Conservation (phyloP, 2,329 filamentous ascomycete genomes). For the Tolypocladium album region DNA sequence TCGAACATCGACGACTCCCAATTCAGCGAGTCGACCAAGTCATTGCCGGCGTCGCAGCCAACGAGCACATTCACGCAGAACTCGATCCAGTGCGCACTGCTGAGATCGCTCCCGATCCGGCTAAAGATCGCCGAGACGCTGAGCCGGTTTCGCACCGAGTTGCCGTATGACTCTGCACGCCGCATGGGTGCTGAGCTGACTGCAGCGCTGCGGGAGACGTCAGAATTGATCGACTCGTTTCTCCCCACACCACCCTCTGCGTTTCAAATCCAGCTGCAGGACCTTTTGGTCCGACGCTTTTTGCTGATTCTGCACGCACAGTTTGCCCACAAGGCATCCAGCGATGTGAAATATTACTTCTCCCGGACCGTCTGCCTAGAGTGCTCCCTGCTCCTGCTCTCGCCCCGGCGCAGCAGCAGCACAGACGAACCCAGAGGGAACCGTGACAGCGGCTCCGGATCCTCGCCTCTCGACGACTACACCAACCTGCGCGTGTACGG, state of each 20-base stretch:
- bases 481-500: neutral
- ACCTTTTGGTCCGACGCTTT: neutral
- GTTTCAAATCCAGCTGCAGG: neutral
- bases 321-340: neutral
- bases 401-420: neutral
- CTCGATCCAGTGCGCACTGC: neutral
- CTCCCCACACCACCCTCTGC: neutral
- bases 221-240: neutral
- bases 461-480: neutral
- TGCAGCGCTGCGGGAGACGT: neutral
- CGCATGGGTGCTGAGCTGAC: neutral
- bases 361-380: neutral
- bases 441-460: neutral
- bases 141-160: neutral
- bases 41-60: neutral
- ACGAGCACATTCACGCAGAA: neutral
- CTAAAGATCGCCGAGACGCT: neutral
- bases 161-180: neutral
- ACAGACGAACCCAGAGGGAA: neutral
- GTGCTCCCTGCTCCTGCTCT: neutral
- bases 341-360: neutral
- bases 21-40: neutral
- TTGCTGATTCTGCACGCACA: neutral
- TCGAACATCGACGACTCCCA: neutral
- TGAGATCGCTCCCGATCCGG: neutral